Evolutionary conservation across 768 basidiomycete genomes (phyloP).

Genomic region (Pisolithus tinctorius): DNA sequence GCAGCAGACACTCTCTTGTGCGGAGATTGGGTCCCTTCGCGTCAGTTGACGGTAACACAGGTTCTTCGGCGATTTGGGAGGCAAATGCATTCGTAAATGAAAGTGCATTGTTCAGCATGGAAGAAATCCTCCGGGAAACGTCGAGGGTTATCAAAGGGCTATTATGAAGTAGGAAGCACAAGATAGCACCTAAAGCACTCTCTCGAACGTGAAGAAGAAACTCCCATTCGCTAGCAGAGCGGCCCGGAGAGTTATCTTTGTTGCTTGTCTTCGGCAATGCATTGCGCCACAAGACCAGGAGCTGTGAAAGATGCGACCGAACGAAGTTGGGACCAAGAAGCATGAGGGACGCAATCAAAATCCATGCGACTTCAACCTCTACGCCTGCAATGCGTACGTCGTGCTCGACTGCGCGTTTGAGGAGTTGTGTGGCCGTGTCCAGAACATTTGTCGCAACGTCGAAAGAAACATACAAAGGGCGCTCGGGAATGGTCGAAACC

Average conservation of each 20-base stretch:
- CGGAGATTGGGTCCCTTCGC: constrained; percentile 52
- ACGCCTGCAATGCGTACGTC: constrained; percentile 74
- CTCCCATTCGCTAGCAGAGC: constrained; percentile 76
- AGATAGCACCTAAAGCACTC: constrained; percentile 80
- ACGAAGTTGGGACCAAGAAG: constrained; percentile 91
- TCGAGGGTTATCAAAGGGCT: constrained; percentile 79
- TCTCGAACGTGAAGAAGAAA: constrained; percentile 90
- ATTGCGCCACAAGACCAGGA: constrained; percentile 95
- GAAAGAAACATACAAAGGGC: constrained; percentile 91
- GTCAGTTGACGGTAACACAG: constrained; percentile 34
- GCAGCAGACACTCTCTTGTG: constrained; percentile 76
- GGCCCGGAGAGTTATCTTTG: constrained; percentile 66
- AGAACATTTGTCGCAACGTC: constrained; percentile 88
- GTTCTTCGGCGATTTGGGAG: constrained; percentile 62
- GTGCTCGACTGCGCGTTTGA: constrained; percentile 90
- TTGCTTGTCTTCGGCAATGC: constrained; percentile 91
- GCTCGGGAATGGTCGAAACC: constrained; percentile 76
- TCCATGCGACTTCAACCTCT: constrained; percentile 95
- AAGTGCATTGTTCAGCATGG: constrained; percentile 84
- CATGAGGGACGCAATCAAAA: constrained; percentile 84
- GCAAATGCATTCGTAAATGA: constrained; percentile 83
- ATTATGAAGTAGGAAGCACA: constrained; percentile 84
- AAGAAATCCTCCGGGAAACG: constrained; percentile 81
- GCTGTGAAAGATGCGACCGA: constrained; percentile 85
- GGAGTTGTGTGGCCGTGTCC: constrained; percentile 82